Conservation (phyloP, 2,329 filamentous ascomycete species). For the Fusarium zealandicum region DNA sequence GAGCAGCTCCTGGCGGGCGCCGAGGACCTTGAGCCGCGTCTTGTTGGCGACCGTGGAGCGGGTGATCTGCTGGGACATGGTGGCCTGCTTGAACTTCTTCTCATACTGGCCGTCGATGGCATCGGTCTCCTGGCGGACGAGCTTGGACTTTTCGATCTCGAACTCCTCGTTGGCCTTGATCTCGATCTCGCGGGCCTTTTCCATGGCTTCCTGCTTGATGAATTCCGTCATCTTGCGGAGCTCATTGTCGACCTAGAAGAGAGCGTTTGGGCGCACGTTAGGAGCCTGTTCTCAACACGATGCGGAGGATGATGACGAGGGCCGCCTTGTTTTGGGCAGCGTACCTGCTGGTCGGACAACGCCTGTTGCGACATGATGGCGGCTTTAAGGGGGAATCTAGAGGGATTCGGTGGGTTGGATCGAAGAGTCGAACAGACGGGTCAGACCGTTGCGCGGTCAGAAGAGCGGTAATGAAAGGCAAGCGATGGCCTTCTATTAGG, state of each 20-base stretch:
- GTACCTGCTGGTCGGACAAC: slow-evolving; percentile 96
- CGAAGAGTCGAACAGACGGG: slow-evolving; percentile 1
- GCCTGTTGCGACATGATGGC: slow-evolving; percentile 91
- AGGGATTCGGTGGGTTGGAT: slow-evolving; percentile 16
- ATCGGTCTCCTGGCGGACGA: slow-evolving; percentile 93
- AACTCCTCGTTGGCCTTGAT: slow-evolving; percentile 99
- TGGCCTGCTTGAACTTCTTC: slow-evolving; percentile 99
- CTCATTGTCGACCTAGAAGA: slow-evolving; percentile 85
- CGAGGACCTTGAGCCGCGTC: slow-evolving; percentile 87
- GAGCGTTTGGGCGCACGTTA: slow-evolving; percentile 20
- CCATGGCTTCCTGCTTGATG: slow-evolving; percentile 97
- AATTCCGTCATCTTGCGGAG: slow-evolving; percentile 99
- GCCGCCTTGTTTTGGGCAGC: slow-evolving; percentile 35
- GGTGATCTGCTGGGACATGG: slow-evolving; percentile 98
- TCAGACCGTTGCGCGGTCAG: slow-evolving; percentile 6
- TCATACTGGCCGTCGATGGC: slow-evolving; percentile 92
- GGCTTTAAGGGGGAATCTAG: slow-evolving; percentile 18
- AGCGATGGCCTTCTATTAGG: slow-evolving; percentile 36
- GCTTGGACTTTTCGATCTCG: slow-evolving; percentile 98
- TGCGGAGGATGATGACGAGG: slow-evolving; percentile 26
- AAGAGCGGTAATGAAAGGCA: slow-evolving; percentile 19
- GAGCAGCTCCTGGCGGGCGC: slow-evolving; percentile 87
- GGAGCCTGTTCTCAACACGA: slow-evolving; percentile 18
- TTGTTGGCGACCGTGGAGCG: slow-evolving; percentile 96
- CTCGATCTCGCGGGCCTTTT: slow-evolving; percentile 96